These are phyloP conservation scores for Parmelia sp. DNA, from an alignment of 495 filamentous ascomycete species.

Conservation along the genomic window DNA sequence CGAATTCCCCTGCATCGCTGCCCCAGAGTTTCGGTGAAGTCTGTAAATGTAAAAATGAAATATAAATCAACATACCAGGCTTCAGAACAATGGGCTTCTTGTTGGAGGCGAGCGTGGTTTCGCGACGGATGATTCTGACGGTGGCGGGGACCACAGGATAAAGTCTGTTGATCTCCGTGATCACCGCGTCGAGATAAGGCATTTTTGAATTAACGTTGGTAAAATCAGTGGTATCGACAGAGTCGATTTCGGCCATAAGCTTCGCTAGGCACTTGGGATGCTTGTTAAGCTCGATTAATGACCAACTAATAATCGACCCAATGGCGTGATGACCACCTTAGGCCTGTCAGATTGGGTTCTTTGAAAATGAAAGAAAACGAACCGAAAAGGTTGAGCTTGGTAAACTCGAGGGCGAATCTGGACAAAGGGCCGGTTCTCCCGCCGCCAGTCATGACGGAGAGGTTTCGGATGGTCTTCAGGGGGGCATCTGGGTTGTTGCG, in stretches of 20 bases:
- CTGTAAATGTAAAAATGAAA: constrained; percentile 23
- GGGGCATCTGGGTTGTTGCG: constrained; percentile 19
- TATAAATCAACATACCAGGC: constrained; percentile 24
- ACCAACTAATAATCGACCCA: constrained; percentile 16
- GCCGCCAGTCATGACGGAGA: constrained; percentile 17
- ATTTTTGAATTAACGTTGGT: constrained; percentile 25
- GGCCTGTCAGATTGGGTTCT: constrained; percentile 5
- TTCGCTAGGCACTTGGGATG: constrained; percentile 17
- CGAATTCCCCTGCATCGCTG: constrained; percentile 17
- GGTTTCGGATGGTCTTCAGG: constrained; percentile 18
- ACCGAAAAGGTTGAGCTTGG: constrained; percentile 21
- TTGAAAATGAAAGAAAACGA: constrained; percentile 11
- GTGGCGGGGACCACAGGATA: constrained; percentile 23
- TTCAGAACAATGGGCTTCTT: constrained; percentile 21
- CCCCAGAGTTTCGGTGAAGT: constrained; percentile 24
- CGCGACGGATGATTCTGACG: constrained; percentile 15
- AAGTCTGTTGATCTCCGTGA: constrained; percentile 26
- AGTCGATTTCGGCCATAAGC: constrained; percentile 23
- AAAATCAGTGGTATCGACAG: constrained; percentile 21
- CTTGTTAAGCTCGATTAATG: constrained; percentile 17
- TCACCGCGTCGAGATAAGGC: constrained; percentile 23
- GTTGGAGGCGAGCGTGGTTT: constrained; percentile 16
- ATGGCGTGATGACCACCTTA: constrained; percentile 22
- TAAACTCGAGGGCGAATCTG: constrained; percentile 14
- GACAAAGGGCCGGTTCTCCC: constrained; percentile 17